A percentile compares a stretch with the other conserved stretches of the same genome.
These are phyloP conservation scores for Cladorrhinum samala DNA, from an alignment of 495 filamentous ascomycete genomes.

Conservation along the genomic window DNA sequence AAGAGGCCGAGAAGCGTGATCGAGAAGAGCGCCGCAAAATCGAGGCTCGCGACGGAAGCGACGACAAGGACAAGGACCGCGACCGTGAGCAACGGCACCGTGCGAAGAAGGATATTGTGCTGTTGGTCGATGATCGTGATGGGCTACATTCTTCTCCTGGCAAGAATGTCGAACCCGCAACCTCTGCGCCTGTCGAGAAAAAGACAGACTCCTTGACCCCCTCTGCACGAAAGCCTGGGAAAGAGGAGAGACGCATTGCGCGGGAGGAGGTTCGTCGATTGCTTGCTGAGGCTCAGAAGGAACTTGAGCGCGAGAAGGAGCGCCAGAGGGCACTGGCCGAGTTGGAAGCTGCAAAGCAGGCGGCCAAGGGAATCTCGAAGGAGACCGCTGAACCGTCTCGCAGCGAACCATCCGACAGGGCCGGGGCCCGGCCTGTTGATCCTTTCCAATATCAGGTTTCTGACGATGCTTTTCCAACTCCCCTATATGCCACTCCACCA, in stretches of 20 bases:
- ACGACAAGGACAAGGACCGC: conserved; percentile 10
- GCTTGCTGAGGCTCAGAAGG: conserved; percentile 23
- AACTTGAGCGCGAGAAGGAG: conserved; percentile 26
- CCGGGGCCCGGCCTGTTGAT: conserved; percentile 27
- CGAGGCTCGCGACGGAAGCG: conserved; percentile 5
- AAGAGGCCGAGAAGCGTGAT: conserved; percentile 6
- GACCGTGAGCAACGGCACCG: conserved; percentile 13
- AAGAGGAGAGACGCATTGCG: conserved; percentile 19
- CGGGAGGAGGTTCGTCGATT: conserved; percentile 22
- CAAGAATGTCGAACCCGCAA: background rate
- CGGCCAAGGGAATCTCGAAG: background rate
- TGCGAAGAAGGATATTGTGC: background rate
- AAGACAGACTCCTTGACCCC: background rate
- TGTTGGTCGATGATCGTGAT: background rate
- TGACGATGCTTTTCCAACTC: conserved; percentile 42
- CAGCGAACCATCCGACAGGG: conserved; percentile 15
- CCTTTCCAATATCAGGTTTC: conserved; percentile 48
- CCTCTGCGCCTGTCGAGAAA: background rate
- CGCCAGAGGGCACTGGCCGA: conserved; percentile 13
- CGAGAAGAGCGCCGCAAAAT: background rate
- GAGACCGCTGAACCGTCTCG: background rate
- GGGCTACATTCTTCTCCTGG: background rate
- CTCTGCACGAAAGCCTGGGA: conserved; percentile 14
- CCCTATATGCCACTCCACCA: conserved; percentile 28
- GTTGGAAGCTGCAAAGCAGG: conserved; percentile 3